Evolutionary conservation across 768 basidiomycete genomes (phyloP), one percentile per base, ranked within the genome.

Genomic region (Mycena metata): DNA sequence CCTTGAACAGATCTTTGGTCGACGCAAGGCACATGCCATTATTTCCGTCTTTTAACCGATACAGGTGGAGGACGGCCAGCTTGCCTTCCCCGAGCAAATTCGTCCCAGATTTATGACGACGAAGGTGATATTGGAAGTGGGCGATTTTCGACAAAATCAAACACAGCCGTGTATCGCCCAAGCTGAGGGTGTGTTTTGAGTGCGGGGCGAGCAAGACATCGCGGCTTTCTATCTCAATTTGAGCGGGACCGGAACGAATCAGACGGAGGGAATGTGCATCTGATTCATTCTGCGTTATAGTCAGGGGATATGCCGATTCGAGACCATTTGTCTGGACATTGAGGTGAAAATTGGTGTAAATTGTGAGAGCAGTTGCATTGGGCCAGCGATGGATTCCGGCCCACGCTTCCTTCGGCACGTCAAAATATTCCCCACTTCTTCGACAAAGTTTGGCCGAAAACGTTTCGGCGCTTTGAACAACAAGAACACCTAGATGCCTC

Each of bases 91-190:
- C 42, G 19, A 30, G 23, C 24, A 11, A 11, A 17, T 58, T 6
- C 16, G 42, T 47, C 17, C 23, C 56, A 45, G 46, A 33, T 17
- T 15, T 41, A 12, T 49, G 36, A 21, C 60, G 60, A 10, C 5
- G 13, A 24, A 60, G 42, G 36, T 60, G 60, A 30, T 21, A 42
- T 35, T 60, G 60, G 49, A 60, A 60, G 60, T 60, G 60, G 7
- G 60, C 60, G 36, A 60, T 49, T 50, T 60, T 60, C n/a, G 49
- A 15, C 35, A 60, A 21, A 16, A 60, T 21, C 16, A 41, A 33
- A 35, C 41, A n/a, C 10, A 59, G 26, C 8, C n/a, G 24, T 57
- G 11, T 21, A 24, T 43, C 55, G 13, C 2, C 11, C 35, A 57
- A 15, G 23, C 42, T 57, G 55, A 57, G 42, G 42, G 33, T 36